A percentile compares a stretch with the other conserved stretches of the same genome.
Evolutionary conservation across 148 eudicot species (phyloP).

Genomic region (Spergularia marina): DNA sequence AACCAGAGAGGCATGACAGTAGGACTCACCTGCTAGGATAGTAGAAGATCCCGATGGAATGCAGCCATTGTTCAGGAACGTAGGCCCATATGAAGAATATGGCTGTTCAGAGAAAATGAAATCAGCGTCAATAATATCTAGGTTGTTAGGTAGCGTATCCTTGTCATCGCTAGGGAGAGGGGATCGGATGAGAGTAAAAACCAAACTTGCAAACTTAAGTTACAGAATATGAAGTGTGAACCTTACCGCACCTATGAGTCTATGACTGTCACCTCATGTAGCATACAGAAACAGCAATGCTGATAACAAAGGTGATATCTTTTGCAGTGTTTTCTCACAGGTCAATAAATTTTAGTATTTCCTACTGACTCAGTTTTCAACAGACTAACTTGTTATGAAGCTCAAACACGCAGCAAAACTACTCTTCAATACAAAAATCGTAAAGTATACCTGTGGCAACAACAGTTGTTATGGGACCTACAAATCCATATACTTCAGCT

Average conservation of each 20-base stretch:
- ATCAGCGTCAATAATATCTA: neutral
- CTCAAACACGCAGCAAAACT: neutral
- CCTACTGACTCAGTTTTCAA: slow-evolving; percentile 4
- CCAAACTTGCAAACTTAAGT: too few species aligned
- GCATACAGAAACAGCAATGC: neutral
- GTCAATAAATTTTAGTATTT: neutral
- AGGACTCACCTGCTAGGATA: slow-evolving; percentile 72
- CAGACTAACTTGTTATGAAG: neutral
- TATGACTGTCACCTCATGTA: too few species aligned
- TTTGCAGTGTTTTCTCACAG: neutral
- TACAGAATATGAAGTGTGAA: too few species aligned
- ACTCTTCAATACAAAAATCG: neutral
- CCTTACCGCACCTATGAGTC: too few species aligned
- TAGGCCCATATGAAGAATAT: slow-evolving; percentile 86
- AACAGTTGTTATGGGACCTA: slow-evolving; percentile 80
- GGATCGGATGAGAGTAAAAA: too few species aligned
- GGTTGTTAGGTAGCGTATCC: too few species aligned
- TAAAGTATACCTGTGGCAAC: slow-evolving; percentile 59
- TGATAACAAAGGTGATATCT: neutral
- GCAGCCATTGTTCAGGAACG: slow-evolving; percentile 77
- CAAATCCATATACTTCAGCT: slow-evolving; percentile 91
- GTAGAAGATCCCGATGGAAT: slow-evolving; percentile 71
- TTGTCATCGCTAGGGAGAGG: too few species aligned
- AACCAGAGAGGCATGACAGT: neutral
- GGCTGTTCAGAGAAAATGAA: slow-evolving; percentile 39